phyloP scores from a whole-genome alignment of 768 basidiomycete genomes.

The Candolleomyces aberdarensis region DNA sequence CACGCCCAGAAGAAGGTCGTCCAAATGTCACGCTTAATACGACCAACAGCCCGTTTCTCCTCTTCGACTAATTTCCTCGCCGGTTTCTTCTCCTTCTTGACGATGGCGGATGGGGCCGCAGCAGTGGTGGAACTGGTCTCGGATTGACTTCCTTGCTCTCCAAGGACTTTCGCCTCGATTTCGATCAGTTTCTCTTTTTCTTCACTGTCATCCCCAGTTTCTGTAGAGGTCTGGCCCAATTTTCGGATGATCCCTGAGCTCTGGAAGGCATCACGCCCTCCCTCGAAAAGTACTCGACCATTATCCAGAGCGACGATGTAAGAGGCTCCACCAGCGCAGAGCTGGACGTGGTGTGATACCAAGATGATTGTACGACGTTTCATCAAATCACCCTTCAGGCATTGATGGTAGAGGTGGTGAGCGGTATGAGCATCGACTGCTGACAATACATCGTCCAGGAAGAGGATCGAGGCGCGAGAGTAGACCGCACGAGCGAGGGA shows the following conservation, averaged over 20 bases:
- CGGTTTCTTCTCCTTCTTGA: slow-evolving; percentile 31
- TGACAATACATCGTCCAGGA: slow-evolving; percentile 83
- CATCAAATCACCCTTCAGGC: slow-evolving; percentile 82
- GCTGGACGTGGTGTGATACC: slow-evolving; percentile 92
- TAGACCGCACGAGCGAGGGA: slow-evolving; percentile 77
- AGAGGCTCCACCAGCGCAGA: slow-evolving; percentile 75
- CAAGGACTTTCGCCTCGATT: slow-evolving; percentile 25
- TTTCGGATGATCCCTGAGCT: slow-evolving; percentile 60
- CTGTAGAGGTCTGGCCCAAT: slow-evolving; percentile 45
- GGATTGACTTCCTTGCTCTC: slow-evolving; percentile 49
- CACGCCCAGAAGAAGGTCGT: slow-evolving; percentile 32
- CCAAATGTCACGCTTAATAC: slow-evolving; percentile 69
- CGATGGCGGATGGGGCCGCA: slow-evolving; percentile 21
- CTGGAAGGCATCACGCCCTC: slow-evolving; percentile 60
- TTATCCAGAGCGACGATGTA: slow-evolving; percentile 85
- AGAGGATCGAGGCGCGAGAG: slow-evolving; percentile 77
- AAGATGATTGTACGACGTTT: slow-evolving; percentile 80
- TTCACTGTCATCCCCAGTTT: slow-evolving; percentile 47
- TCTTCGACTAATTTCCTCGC: slow-evolving; percentile 86
- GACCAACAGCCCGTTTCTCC: slow-evolving; percentile 70
- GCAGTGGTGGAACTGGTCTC: slow-evolving; percentile 38
- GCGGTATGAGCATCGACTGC: slow-evolving; percentile 90
- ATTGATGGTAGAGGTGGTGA: slow-evolving; percentile 79
- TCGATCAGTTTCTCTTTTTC: slow-evolving; percentile 47
- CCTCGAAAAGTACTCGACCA: slow-evolving; percentile 75